Evolutionary conservation across 805 yeast species (phyloP).

Genomic region (Sporopachydermia quercuum): DNA sequence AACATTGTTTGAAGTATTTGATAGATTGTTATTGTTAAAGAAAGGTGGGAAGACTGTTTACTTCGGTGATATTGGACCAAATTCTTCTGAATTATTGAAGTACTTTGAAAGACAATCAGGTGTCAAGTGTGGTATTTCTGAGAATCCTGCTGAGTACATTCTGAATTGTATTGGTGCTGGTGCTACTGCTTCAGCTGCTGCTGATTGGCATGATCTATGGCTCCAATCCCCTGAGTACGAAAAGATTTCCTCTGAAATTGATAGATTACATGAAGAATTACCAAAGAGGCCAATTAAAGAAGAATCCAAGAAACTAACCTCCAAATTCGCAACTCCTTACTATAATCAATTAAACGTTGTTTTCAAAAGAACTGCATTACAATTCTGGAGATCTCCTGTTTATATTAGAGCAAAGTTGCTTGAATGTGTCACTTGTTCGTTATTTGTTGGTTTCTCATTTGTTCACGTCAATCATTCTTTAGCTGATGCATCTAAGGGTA

Average conservation of each 20-base stretch:
- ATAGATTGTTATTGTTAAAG: constrained; percentile 29
- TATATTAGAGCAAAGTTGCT: constrained; percentile 34
- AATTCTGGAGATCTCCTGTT: constrained; percentile 33
- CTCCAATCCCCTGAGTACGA: constrained; percentile 16
- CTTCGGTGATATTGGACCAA: constrained; percentile 19
- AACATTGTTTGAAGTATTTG: constrained; percentile 31
- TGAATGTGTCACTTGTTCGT: constrained; percentile 26
- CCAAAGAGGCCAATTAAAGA: constrained; percentile 9
- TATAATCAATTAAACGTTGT: constrained; percentile 20
- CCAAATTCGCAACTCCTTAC: not conserved
- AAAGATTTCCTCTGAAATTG: constrained; percentile 17
- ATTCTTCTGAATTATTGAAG: constrained; percentile 26
- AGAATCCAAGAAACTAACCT: not conserved
- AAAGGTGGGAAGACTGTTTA: constrained; percentile 35
- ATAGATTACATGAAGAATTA: constrained; percentile 12
- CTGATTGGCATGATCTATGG: constrained; percentile 28
- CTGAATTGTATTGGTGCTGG: constrained; percentile 33
- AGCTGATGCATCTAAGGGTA: constrained; percentile 29
- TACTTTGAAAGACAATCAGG: constrained; percentile 22
- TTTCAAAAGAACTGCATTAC: constrained; percentile 22
- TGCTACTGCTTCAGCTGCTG: constrained; percentile 23
- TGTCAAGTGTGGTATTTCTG: constrained; percentile 22
- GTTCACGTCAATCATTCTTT: constrained; percentile 22
- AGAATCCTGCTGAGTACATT: constrained; percentile 31
- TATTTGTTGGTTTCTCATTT: constrained; percentile 38